phyloP scores from a whole-genome alignment of 805 yeast species.

The Monosporozyma aerobia region DNA sequence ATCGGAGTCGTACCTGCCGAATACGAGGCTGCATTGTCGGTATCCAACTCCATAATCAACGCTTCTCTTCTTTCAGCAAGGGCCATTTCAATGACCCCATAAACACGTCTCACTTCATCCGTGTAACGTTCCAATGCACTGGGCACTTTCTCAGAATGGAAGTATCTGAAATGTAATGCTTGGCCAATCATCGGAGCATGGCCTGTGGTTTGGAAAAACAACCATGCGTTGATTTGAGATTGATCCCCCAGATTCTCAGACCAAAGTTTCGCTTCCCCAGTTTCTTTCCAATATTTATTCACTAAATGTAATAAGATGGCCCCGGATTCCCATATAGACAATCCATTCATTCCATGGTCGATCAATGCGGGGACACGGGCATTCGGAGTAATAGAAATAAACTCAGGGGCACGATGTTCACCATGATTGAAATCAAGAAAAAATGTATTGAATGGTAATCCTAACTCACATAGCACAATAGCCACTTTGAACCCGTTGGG shows the following conservation, averaged over 20 bases:
- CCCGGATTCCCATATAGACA: constrained; percentile 91
- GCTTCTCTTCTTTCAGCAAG: constrained; percentile 88
- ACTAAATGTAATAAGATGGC: constrained; percentile 80
- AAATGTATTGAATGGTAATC: constrained; percentile 68
- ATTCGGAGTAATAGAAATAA: constrained; percentile 88
- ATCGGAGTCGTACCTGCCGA: constrained; percentile 82
- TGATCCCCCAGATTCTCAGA: constrained; percentile 70
- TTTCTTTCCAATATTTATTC: constrained; percentile 52
- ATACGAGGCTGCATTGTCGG: constrained; percentile 79
- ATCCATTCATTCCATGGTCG: constrained; percentile 74
- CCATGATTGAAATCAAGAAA: constrained; percentile 80
- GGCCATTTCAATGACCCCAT: constrained; percentile 92
- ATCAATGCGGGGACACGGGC: constrained; percentile 92
- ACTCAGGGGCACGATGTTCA: constrained; percentile 90
- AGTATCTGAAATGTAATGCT: constrained; percentile 86
- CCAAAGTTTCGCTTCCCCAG: constrained; percentile 63
- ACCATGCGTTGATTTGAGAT: constrained; percentile 78
- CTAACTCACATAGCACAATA: constrained; percentile 75
- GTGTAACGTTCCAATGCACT: constrained; percentile 85
- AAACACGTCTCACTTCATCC: constrained; percentile 86
- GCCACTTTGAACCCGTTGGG: constrained; percentile 97
- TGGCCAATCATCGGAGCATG: constrained; percentile 99
- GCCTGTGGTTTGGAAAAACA: constrained; percentile 91
- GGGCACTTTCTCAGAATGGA: constrained; percentile 77
- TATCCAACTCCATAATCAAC: constrained; percentile 77